Evolutionary conservation across 1,139 yeast genomes (phyloP).

Genomic region (Oligophagozyma castellii): DNA sequence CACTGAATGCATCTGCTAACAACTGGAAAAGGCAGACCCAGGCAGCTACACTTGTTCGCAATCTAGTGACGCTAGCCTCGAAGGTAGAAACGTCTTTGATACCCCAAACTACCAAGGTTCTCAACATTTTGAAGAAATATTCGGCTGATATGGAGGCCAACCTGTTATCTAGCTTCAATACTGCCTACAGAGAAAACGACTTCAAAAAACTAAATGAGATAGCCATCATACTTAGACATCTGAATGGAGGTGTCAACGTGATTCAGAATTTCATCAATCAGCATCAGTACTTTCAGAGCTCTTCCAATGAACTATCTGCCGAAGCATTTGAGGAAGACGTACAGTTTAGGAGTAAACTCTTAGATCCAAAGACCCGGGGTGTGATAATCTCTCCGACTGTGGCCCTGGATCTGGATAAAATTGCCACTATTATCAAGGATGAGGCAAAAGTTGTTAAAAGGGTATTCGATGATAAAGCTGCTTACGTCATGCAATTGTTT

Average conservation of each 20-base stretch:
- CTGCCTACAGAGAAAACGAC: slow-evolving; percentile 36
- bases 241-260: slow-evolving; percentile 76
- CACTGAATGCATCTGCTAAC: slow-evolving; percentile 27
- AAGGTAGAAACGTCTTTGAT: slow-evolving; percentile 43
- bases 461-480: slow-evolving; percentile 56
- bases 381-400: slow-evolving; percentile 29
- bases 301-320: slow-evolving; percentile 26
- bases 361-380: slow-evolving; percentile 32
- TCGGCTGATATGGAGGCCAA: slow-evolving; percentile 67
- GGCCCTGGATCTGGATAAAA: slow-evolving; percentile 29
- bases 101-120: slow-evolving; percentile 37
- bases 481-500: slow-evolving; percentile 54
- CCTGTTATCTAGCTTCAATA: slow-evolving; percentile 42
- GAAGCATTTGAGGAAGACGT: slow-evolving; percentile 23
- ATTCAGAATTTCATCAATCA: slow-evolving; percentile 74
- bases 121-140: slow-evolving; percentile 48
- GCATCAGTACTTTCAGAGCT: slow-evolving; percentile 55
- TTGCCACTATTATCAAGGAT: slow-evolving; percentile 38
- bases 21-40: slow-evolving; percentile 37
- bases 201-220: slow-evolving; percentile 64
- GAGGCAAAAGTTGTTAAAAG: slow-evolving; percentile 64
- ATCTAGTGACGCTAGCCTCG: slow-evolving; percentile 47
- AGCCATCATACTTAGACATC: slow-evolving; percentile 64
- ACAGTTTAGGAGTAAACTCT: slow-evolving; percentile 33
- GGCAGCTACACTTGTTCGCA: slow-evolving; percentile 59